Percentiles rank a stretch among this genome's conserved stretches.
Conservation (phyloP, 129 eudicot species). For the Arctium lappa region DNA sequence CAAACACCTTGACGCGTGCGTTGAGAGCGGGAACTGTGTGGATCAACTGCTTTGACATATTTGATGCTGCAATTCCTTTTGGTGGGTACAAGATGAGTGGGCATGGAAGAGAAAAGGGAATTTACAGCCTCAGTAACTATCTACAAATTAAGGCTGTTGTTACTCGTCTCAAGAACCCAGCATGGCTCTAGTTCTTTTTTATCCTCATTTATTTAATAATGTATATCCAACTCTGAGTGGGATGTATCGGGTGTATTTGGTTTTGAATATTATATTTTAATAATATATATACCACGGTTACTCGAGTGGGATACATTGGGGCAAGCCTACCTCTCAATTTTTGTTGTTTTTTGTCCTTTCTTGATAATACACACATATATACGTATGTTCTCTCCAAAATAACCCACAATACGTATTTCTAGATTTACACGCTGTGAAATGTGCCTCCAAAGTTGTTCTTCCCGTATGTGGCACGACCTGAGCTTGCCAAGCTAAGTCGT, state of each 20-base stretch:
- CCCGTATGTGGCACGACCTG: too few species aligned
- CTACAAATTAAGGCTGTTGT: conserved; percentile 55
- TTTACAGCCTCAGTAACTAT: conserved; percentile 41
- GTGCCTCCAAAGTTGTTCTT: too few species aligned
- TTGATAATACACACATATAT: too few species aligned
- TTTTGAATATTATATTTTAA: background rate
- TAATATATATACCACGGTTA: background rate
- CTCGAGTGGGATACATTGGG: background rate
- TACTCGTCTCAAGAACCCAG: conserved; percentile 43
- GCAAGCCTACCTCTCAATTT: too few species aligned
- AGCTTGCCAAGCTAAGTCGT: too few species aligned
- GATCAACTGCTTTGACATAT: conserved; percentile 44
- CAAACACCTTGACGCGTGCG: conserved; percentile 48
- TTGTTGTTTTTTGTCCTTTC: too few species aligned
- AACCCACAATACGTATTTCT: too few species aligned
- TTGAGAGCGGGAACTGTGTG: conserved; percentile 47
- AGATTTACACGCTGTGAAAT: too few species aligned
- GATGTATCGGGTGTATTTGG: background rate
- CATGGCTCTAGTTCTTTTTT: conserved; percentile 33
- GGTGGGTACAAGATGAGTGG: conserved; percentile 55
- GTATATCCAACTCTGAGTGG: background rate
- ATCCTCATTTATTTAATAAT: background rate
- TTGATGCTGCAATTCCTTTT: conserved; percentile 54
- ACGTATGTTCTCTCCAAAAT: too few species aligned
- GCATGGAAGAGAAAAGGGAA: conserved; percentile 51